Percentiles rank a stretch among this genome's conserved stretches.
These are phyloP conservation scores for Mucor piriformis DNA, from an alignment of 371 early-diverging fungal species.

Conservation along the genomic window DNA sequence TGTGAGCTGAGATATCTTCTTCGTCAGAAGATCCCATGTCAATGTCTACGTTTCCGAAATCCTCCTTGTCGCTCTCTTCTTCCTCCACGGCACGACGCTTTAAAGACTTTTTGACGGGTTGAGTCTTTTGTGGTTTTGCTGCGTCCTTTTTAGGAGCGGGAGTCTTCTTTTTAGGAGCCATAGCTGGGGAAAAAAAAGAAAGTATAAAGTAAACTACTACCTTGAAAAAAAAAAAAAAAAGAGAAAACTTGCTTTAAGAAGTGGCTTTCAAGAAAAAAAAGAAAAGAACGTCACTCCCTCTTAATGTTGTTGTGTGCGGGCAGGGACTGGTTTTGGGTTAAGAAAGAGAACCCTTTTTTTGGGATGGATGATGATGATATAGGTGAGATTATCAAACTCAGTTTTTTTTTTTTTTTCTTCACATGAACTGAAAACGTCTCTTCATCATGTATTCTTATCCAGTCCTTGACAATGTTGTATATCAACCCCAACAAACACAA, in stretches of 20 bases:
- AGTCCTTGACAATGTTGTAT: constrained; percentile 5
- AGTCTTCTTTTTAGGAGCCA: constrained; percentile 20
- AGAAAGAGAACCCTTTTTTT: too few species aligned
- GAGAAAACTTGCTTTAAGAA: background rate
- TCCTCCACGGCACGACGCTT: constrained; percentile 27
- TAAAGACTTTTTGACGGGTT: constrained; percentile 7
- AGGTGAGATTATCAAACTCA: background rate
- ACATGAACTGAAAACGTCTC: background rate
- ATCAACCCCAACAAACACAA: constrained; percentile 3
- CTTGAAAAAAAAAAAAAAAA: background rate
- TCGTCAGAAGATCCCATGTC: constrained; percentile 59
- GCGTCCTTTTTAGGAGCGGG: constrained; percentile 4
- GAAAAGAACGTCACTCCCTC: background rate
- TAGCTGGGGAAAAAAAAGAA: background rate
- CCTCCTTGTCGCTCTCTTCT: constrained; percentile 44
- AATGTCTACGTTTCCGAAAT: constrained; percentile 48
- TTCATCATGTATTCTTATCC: constrained; percentile 16
- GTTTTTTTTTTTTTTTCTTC: background rate
- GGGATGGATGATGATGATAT: background rate
- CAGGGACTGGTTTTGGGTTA: background rate
- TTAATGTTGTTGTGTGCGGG: too few species aligned
- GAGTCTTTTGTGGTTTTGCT: background rate
- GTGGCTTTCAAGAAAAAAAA: constrained; percentile 7
- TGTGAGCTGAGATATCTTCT: constrained; percentile 32
- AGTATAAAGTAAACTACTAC: too few species aligned